Evolutionary conservation across 768 basidiomycete genomes (phyloP).

Genomic region (Mycena latifolia): DNA sequence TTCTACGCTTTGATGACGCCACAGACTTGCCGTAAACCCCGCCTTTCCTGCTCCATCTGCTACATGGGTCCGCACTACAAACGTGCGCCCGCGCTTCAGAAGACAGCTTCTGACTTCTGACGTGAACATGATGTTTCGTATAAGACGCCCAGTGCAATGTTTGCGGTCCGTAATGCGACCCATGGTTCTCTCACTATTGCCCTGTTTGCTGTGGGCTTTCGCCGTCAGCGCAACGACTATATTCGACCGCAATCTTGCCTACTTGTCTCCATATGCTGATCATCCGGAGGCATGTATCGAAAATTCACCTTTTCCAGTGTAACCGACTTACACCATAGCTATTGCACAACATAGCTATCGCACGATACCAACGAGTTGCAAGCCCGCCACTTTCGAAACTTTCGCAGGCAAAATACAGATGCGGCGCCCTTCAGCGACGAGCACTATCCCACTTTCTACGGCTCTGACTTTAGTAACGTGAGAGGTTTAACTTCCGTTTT

Average conservation of each 20-base stretch:
- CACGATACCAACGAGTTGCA: constrained; percentile 52
- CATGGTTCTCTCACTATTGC: constrained; percentile 22
- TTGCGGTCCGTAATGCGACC: no score
- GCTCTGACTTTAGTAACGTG: constrained; percentile 63
- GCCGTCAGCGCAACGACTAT: constrained; percentile 37
- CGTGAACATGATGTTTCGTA: no score
- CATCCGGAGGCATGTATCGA: constrained; percentile 45
- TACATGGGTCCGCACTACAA: no score
- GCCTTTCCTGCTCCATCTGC: no score
- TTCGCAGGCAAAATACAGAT: constrained; percentile 51
- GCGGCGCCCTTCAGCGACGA: constrained; percentile 57
- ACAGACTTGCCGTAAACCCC: no score
- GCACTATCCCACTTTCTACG: constrained; percentile 65
- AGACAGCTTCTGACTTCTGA: no score
- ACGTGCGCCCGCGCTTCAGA: no score
- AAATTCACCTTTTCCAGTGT: neutral
- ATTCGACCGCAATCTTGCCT: constrained; percentile 56
- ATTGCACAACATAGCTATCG: constrained; percentile 48
- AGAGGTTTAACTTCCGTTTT: no score
- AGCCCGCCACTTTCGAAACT: constrained; percentile 49
- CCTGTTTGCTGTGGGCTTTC: constrained; percentile 26
- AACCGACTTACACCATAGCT: no score
- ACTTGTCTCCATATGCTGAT: constrained; percentile 53
- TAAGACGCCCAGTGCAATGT: no score
- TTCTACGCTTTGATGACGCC: no score